phyloP scores from a whole-genome alignment of 1,139 yeast genomes.

The Sugiyamaella neomexicana region DNA sequence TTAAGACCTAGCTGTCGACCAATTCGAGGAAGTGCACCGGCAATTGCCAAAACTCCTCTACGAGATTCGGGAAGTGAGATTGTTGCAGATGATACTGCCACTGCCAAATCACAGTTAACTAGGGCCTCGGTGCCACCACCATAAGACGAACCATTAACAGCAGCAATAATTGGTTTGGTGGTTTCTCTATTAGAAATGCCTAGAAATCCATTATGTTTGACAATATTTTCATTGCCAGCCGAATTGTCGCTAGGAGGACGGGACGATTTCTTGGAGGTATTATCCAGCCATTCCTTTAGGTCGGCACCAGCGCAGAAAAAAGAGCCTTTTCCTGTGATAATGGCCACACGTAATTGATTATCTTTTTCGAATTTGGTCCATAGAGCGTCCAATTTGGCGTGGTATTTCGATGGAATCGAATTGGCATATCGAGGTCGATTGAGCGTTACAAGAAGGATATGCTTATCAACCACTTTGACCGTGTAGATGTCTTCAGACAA shows the following conservation, averaged over 20 bases:
- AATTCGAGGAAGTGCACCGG: slow-evolving; percentile 40
- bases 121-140: slow-evolving; percentile 41
- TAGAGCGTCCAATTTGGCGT: slow-evolving; percentile 25
- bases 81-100: slow-evolving; percentile 34
- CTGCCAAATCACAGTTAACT: slow-evolving; percentile 39
- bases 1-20: slow-evolving; percentile 34
- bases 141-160: slow-evolving; percentile 37
- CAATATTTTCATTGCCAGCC: background rate
- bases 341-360: slow-evolving; percentile 33
- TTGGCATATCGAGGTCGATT: slow-evolving; percentile 31
- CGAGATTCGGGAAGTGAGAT: slow-evolving; percentile 38
- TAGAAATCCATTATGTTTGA: slow-evolving; percentile 32
- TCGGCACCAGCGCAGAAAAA: slow-evolving; percentile 40
- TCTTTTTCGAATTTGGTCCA: slow-evolving; percentile 38
- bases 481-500: slow-evolving; percentile 25
- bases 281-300: slow-evolving; percentile 25
- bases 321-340: slow-evolving; percentile 37
- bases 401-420: slow-evolving; percentile 29
- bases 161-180: slow-evolving; percentile 38
- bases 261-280: background rate
- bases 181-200: slow-evolving; percentile 36
- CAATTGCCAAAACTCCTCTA: slow-evolving; percentile 38
- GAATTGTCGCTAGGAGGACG: slow-evolving; percentile 2
- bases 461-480: slow-evolving; percentile 25
- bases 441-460: slow-evolving; percentile 32